phyloP scores from a whole-genome alignment of 2,329 filamentous ascomycete species.

The Rhynchosporium agropyri region DNA sequence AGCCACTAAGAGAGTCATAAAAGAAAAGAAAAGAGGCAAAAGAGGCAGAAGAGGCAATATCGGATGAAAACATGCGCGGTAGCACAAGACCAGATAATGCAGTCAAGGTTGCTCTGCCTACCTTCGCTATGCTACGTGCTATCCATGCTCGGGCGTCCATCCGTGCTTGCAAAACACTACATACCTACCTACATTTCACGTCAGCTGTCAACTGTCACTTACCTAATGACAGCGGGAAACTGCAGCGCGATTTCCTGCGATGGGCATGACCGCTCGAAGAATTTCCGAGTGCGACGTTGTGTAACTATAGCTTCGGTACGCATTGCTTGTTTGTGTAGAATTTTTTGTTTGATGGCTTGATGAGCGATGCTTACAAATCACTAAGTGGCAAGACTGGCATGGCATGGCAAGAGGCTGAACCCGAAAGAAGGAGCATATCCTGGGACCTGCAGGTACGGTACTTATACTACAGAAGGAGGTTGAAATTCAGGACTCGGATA shows the following conservation, averaged over 20 bases:
- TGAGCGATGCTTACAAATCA: not conserved
- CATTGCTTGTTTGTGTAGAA: not conserved
- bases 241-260: not conserved
- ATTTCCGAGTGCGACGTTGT: not conserved
- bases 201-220: slow-evolving; percentile 8
- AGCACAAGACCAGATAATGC: not conserved
- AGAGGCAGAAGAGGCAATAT: too few relatives aligned
- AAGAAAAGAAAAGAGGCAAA: too few relatives aligned
- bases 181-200: not conserved
- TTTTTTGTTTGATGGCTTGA: not conserved
- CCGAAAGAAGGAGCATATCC: not conserved
- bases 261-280: not conserved
- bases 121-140: too few relatives aligned
- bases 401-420: not conserved
- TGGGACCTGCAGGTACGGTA: not conserved
- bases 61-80: not conserved
- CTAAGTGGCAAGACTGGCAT: too few relatives aligned
- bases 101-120: not conserved
- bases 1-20: too few relatives aligned
- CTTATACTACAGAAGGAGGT: not conserved
- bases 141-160: too few relatives aligned
- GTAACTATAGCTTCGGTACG: not conserved
- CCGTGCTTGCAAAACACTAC: not conserved
- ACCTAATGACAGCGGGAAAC: slow-evolving; percentile 8
- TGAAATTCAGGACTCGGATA: not conserved